Base-by-base conservation (phyloP, 164 flowering plant genomes). In the Liriodendron chinense region DNA sequence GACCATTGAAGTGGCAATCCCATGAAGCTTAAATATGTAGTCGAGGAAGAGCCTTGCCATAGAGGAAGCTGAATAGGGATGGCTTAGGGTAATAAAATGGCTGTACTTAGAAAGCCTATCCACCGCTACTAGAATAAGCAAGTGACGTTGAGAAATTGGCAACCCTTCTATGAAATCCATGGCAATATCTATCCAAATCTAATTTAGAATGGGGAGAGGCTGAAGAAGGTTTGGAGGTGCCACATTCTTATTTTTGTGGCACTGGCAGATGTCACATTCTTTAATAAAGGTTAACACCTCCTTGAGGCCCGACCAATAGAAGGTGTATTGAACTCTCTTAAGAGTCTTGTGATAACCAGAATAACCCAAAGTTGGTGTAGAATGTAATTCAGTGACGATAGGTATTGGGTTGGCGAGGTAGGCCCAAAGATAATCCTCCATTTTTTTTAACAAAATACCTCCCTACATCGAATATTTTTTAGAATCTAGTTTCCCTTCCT, bases 101-200 rank as follows among this genome's bases (percentile, higher is more conserved):
- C 20, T 65, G 21, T 47, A 62, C 47, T 62, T 71, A 4, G 68
- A 25, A 5, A 71, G 47, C 12, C 78, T 43, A 47, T 76, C 78
- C 62, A 71, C 78, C 7, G 71, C 70, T 2, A 71, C 79, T 0
- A 71, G 24, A 28, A 64, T 66, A 18, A 1, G n/a, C 12, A 34
- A 3, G 2, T 71, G 47, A 0, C 71, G 65, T 3, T 47, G n/a
- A 1, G 67, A 72, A 13, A 2, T 13, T 0, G 80, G 76, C 61
- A 77, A 69, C 2, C 72, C 72, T 0, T 67, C 22, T 5, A 77
- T 68, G 56, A 77, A 77, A 23, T 77, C 80, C 72, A 77, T 73
- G 3, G 76, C 53, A 1, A 77, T 28, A 5, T 72, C 75, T 4
- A 4, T 26, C 75, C 75, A 77, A 1, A 72, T 47, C 0, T 28